phyloP scores from a whole-genome alignment of 768 basidiomycete genomes.

The Hydnum rufescens region DNA sequence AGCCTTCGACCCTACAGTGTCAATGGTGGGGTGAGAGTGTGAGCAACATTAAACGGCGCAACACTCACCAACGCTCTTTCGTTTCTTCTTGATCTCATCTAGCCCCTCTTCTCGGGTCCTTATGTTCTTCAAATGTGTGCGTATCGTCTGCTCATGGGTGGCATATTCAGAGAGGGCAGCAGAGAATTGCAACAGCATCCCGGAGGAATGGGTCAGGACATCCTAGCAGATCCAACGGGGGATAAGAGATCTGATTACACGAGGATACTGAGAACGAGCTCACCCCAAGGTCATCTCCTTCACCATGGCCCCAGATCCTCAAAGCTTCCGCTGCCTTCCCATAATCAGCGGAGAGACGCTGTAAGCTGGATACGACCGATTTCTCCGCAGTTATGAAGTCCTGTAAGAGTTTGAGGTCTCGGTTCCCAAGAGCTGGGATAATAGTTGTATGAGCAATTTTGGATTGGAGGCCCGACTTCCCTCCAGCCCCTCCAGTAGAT shows the following conservation, averaged over 20 bases:
- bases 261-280: too few species aligned
- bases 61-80: slow-evolving; percentile 29
- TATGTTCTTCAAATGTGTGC: slow-evolving; percentile 58
- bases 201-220: slow-evolving; percentile 47
- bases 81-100: slow-evolving; percentile 51
- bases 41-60: background rate
- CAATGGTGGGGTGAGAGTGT: background rate
- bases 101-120: slow-evolving; percentile 69
- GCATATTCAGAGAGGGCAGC: slow-evolving; percentile 50
- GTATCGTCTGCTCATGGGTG: slow-evolving; percentile 44
- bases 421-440: slow-evolving; percentile 52
- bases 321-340: slow-evolving; percentile 53
- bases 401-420: slow-evolving; percentile 63
- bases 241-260: too few species aligned
- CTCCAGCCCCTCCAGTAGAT: slow-evolving; percentile 1
- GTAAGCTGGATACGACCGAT: slow-evolving; percentile 43
- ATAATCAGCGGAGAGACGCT: slow-evolving; percentile 44
- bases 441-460: slow-evolving; percentile 83
- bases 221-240: slow-evolving; percentile 33
- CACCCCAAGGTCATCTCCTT: slow-evolving; percentile 62
- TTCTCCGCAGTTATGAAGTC: slow-evolving; percentile 86
- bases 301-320: slow-evolving; percentile 50
- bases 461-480: slow-evolving; percentile 13
- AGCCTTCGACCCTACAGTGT: slow-evolving; percentile 31
- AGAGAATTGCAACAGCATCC: slow-evolving; percentile 46